phyloP scores from a whole-genome alignment of 768 basidiomycete species.

The Lactifluus hygrophoroides region DNA sequence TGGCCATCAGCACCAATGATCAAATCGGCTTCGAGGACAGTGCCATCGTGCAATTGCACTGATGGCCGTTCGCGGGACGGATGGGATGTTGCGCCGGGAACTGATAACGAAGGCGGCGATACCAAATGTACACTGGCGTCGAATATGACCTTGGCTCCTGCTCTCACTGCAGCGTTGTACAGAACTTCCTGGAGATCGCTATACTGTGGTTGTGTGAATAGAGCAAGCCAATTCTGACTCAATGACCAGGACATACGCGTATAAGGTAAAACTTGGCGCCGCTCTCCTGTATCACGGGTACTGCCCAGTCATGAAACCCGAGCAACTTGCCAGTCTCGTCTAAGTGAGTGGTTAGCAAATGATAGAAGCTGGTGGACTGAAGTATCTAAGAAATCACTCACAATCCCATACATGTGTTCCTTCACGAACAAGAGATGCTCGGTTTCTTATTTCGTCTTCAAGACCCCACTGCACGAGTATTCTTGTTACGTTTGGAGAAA shows the following conservation, averaged over 20 bases:
- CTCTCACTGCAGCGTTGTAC: slow-evolving; percentile 8
- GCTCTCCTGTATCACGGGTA: slow-evolving; percentile 1
- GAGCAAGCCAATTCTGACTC: neutral
- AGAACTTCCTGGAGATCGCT: slow-evolving; percentile 13
- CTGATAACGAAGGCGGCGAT: neutral
- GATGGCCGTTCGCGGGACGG: neutral
- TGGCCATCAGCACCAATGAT: slow-evolving; percentile 22
- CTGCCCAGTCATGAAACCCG: slow-evolving; percentile 10
- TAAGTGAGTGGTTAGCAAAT: neutral
- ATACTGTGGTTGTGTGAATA: slow-evolving; percentile 5
- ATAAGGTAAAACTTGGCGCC: slow-evolving; percentile 10
- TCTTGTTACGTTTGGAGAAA: slow-evolving; percentile 18
- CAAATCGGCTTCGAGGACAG: slow-evolving; percentile 16
- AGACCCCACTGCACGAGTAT: slow-evolving; percentile 19
- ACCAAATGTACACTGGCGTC: slow-evolving; percentile 1
- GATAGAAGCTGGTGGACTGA: neutral
- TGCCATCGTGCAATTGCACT: slow-evolving; percentile 17
- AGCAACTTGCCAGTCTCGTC: slow-evolving; percentile 7
- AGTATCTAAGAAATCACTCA: neutral
- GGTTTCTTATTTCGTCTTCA: slow-evolving; percentile 9
- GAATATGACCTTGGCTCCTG: slow-evolving; percentile 16
- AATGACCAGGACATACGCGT: slow-evolving; percentile 3
- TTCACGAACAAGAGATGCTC: neutral
- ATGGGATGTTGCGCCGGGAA: neutral
- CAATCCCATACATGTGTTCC: slow-evolving; percentile 13